These are phyloP conservation scores for Rubus parviflorus DNA, from an alignment of 306 rosid species.

Conservation along the genomic window DNA sequence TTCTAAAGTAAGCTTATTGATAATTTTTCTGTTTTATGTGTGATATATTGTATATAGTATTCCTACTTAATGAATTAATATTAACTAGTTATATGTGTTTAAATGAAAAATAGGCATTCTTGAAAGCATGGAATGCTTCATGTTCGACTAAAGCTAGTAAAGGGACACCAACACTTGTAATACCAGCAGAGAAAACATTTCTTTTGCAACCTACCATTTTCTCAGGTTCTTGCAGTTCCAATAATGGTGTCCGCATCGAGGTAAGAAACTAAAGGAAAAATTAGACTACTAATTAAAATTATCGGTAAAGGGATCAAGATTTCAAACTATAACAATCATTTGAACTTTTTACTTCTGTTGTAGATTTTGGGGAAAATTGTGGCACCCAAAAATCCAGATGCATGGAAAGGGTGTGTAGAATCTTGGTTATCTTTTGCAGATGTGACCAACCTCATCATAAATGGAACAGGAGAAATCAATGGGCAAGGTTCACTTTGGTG, in stretches of 20 bases:
- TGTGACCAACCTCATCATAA: constrained; percentile 6
- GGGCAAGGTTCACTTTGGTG: constrained; percentile 23
- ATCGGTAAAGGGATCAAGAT: too few relatives aligned
- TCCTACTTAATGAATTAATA: neutral
- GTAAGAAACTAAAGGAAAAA: neutral
- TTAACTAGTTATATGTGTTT: neutral
- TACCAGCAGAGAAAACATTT: constrained; percentile 26
- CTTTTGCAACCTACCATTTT: constrained; percentile 12
- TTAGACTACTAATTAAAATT: too few relatives aligned
- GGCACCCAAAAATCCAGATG: neutral
- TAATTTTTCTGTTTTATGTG: neutral
- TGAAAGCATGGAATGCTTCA: constrained; percentile 31
- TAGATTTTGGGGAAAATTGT: constrained; percentile 14
- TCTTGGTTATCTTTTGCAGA: constrained; percentile 2
- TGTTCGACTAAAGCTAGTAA: constrained; percentile 23
- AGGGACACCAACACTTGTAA: constrained; percentile 7
- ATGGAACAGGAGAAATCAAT: constrained; percentile 19
- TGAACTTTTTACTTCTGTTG: neutral
- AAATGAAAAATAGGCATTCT: constrained; percentile 32
- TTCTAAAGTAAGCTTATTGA: neutral
- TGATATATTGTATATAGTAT: neutral
- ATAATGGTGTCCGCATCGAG: neutral
- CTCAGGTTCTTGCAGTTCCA: constrained; percentile 41
- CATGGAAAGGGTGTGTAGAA: neutral
- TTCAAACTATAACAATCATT: neutral